phyloP scores from a whole-genome alignment of 2,329 filamentous ascomycete genomes.

The Periglandula ipomoeae region DNA sequence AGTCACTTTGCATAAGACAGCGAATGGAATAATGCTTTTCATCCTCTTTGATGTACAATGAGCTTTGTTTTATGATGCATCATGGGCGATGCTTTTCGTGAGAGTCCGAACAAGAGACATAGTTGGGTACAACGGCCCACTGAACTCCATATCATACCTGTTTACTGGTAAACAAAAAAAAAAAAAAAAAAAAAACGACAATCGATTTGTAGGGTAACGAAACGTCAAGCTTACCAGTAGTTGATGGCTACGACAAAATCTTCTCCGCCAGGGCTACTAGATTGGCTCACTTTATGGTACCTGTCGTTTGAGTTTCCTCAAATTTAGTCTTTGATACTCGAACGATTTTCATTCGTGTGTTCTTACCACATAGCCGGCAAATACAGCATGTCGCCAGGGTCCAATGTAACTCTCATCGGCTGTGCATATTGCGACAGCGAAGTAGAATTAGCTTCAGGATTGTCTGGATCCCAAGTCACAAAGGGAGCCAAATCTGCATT shows the following conservation, averaged over 20 bases:
- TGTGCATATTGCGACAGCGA: constrained; percentile 48
- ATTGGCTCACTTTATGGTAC: constrained; percentile 76
- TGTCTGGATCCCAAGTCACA: constrained; percentile 66
- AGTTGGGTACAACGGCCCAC: constrained; percentile 56
- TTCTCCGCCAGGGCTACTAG: constrained; percentile 55
- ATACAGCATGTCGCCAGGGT: constrained; percentile 73
- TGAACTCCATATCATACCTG: constrained; percentile 75
- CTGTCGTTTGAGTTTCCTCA: constrained; percentile 20
- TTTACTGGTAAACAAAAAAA: no score
- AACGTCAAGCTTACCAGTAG: constrained; percentile 52
- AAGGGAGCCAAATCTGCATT: constrained; percentile 46
- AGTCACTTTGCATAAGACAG: constrained; percentile 2
- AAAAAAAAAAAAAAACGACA: no score
- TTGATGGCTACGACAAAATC: constrained; percentile 72
- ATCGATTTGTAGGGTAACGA: no score
- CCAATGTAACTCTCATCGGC: constrained; percentile 58
- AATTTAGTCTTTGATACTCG: not conserved
- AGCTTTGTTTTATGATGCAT: not conserved
- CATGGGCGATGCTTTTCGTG: constrained; percentile 4
- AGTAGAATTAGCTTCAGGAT: constrained; percentile 39
- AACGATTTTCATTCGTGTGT: not conserved
- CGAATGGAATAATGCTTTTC: constrained; percentile 3
- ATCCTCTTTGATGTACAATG: not conserved
- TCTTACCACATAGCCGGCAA: constrained; percentile 68
- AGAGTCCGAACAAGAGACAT: constrained; percentile 43